Evolutionary conservation across 495 filamentous ascomycete genomes (phyloP).

Genomic region (Penicillium taxi): DNA sequence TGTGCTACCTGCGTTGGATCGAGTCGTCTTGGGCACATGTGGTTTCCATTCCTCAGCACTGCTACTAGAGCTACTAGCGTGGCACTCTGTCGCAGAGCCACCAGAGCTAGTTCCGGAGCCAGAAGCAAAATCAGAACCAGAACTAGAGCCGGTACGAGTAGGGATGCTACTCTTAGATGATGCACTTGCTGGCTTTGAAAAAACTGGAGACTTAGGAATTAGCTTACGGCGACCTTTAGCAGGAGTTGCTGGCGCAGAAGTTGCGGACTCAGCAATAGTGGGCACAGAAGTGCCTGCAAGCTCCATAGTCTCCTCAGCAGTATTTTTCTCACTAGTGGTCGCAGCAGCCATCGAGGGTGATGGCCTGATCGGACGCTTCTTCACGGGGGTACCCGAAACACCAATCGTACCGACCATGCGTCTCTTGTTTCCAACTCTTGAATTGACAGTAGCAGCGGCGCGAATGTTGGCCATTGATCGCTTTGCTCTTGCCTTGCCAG

Average conservation of each 20-base stretch:
- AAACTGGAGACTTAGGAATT: constrained; percentile 31
- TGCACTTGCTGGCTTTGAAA: constrained; percentile 13
- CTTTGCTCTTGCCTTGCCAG: constrained; percentile 19
- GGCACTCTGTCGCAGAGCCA: constrained; percentile 21
- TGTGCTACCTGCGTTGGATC: constrained; percentile 35
- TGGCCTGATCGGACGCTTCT: constrained; percentile 19
- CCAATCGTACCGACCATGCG: constrained; percentile 25
- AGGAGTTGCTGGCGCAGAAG: constrained; percentile 17
- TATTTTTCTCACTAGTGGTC: too few relatives aligned
- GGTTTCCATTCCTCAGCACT: too few relatives aligned
- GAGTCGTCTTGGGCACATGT: too few relatives aligned
- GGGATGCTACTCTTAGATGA: constrained; percentile 21
- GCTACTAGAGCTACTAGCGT: too few relatives aligned
- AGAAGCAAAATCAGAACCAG: too few relatives aligned
- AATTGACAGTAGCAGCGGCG: constrained; percentile 23
- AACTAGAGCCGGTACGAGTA: constrained; percentile 7
- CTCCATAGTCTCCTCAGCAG: too few relatives aligned
- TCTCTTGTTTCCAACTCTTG: constrained; percentile 31
- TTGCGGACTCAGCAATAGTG: too few relatives aligned
- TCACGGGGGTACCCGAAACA: constrained; percentile 18
- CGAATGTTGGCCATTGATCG: constrained; percentile 21
- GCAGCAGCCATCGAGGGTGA: constrained; percentile 3
- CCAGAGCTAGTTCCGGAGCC: constrained; percentile 16
- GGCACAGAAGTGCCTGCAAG: too few relatives aligned
- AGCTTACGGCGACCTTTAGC: constrained; percentile 34